Percentiles rank a stretch among this genome's conserved stretches.
These are phyloP conservation scores for Cicer pinnatifidum DNA, from an alignment of 306 rosid genomes.

Conservation along the genomic window DNA sequence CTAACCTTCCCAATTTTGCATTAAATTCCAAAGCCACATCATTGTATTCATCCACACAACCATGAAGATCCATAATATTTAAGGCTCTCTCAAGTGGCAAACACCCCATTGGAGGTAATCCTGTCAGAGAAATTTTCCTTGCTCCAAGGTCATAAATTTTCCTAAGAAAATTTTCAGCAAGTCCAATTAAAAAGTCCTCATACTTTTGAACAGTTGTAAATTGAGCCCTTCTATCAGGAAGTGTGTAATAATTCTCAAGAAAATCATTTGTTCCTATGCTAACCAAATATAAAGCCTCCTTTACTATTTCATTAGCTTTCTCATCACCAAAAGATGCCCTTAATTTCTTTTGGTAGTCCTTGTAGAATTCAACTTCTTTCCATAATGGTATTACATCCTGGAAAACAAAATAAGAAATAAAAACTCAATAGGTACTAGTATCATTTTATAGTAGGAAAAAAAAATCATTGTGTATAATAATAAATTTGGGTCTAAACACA, in stretches of 20 bases:
- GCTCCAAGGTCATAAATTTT: constrained; percentile 60
- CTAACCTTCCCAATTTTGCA: constrained; percentile 53
- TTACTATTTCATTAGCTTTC: constrained; percentile 51
- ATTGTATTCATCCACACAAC: constrained; percentile 54
- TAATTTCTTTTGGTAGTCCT: constrained; percentile 58
- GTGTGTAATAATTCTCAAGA: constrained; percentile 59
- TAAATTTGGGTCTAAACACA: too few species aligned
- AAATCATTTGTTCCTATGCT: constrained; percentile 73
- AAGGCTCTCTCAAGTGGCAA: constrained; percentile 62
- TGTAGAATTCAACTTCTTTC: constrained; percentile 69
- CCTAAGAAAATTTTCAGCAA: constrained; percentile 55
- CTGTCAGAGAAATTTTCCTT: constrained; percentile 62
- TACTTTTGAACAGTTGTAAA: constrained; percentile 47
- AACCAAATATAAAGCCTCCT: constrained; percentile 60
- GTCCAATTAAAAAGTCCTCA: constrained; percentile 54
- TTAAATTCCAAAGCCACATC: constrained; percentile 61
- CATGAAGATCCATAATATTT: constrained; percentile 51
- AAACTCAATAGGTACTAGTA: neutral
- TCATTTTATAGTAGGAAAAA: neutral
- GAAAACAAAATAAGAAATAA: neutral
- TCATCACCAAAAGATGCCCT: constrained; percentile 46
- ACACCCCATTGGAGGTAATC: constrained; percentile 73
- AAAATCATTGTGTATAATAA: too few species aligned
- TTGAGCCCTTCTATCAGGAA: constrained; percentile 48
- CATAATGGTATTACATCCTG: constrained; percentile 71